These are phyloP conservation scores for Neurospora crassa DNA, from an alignment of 2,329 filamentous ascomycete genomes.

Conservation along the genomic window DNA sequence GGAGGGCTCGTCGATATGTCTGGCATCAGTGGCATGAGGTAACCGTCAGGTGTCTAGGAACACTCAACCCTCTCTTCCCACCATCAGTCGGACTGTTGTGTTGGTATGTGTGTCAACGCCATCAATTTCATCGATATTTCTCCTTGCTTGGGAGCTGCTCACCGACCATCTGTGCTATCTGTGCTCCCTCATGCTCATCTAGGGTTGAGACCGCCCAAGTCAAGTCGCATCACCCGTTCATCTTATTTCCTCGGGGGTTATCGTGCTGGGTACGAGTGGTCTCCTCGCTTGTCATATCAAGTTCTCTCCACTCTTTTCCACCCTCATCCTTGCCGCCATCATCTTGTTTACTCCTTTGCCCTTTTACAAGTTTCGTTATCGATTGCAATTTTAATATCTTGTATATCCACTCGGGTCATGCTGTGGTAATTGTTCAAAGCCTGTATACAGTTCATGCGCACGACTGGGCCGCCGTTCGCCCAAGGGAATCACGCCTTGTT, in stretches of 20 bases:
- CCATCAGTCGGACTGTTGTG: background rate
- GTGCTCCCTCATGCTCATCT: background rate
- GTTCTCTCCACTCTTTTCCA: background rate
- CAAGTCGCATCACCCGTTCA: background rate
- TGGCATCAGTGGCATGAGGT: background rate
- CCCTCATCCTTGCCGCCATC: background rate
- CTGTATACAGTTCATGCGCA: background rate
- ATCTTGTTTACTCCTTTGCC: background rate
- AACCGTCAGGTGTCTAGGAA: background rate
- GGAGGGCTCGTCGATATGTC: background rate
- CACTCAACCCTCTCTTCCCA: background rate
- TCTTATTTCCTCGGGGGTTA: background rate
- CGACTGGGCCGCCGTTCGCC: background rate
- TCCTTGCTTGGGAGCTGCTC: background rate
- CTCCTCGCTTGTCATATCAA: background rate
- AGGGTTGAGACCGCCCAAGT: background rate
- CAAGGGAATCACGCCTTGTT: background rate
- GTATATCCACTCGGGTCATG: background rate
- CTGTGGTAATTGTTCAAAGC: background rate
- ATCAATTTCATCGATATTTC: background rate
- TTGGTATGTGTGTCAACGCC: background rate
- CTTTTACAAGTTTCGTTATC: background rate
- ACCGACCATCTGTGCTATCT: background rate
- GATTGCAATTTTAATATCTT: background rate
- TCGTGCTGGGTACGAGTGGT: background rate